Evolutionary conservation across 257 asterid species (phyloP).

Genomic region (Leptodermis oblonga): DNA sequence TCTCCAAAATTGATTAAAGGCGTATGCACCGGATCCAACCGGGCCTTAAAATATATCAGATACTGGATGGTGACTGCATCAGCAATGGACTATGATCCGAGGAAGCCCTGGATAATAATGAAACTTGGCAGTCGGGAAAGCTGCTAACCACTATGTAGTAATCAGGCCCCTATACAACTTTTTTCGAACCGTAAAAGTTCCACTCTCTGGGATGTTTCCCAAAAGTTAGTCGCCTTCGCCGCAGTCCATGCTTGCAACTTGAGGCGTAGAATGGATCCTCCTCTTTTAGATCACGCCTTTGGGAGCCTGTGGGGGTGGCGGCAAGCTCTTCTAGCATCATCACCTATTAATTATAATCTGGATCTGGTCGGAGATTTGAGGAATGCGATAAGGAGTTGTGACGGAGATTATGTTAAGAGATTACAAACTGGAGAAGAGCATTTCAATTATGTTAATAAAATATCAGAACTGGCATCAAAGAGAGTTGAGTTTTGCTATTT

Average conservation of each 20-base stretch:
- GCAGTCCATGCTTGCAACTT: constrained; percentile 31
- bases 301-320: constrained; percentile 29
- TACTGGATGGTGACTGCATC: no score
- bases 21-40: no score
- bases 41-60: no score
- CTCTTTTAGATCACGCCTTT: constrained; percentile 17
- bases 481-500: constrained; percentile 23
- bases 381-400: not conserved
- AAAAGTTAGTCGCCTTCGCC: no score
- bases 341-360: not conserved
- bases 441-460: not conserved
- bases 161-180: no score
- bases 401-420: not conserved
- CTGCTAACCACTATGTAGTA: no score
- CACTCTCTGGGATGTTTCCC: no score
- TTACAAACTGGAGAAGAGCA: not conserved
- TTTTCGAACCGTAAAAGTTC: no score
- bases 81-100: no score
- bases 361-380: constrained; percentile 8
- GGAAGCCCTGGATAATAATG: no score
- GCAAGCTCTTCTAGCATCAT: constrained; percentile 16
- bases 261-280: constrained; percentile 30
- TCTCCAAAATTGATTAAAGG: no score
- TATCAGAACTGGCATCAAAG: not conserved
- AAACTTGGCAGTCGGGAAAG: no score